Percentiles rank a stretch among this genome's conserved stretches.
Evolutionary conservation across 2,329 filamentous ascomycete genomes (phyloP).

Genomic region (Tolypocladium inflatum): DNA sequence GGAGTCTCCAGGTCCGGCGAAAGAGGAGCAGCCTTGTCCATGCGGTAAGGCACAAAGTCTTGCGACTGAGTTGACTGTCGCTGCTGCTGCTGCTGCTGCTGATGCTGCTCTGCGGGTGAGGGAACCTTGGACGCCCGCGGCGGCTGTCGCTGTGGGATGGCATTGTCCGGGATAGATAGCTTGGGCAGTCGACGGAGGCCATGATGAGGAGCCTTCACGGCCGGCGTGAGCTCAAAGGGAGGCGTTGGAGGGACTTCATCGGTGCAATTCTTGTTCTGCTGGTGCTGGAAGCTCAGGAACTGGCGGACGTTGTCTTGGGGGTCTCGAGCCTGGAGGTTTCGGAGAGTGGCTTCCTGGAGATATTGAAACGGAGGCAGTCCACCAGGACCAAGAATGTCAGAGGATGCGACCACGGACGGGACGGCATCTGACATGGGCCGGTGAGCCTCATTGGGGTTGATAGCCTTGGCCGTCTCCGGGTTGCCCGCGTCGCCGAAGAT

Average conservation of each 20-base stretch:
- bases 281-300: constrained; percentile 82
- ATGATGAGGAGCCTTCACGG: constrained; percentile 36
- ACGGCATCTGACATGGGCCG: constrained; percentile 66
- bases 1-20: constrained; percentile 50
- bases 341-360: constrained; percentile 65
- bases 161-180: constrained; percentile 45
- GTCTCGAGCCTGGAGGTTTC: constrained; percentile 61
- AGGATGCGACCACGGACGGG: constrained; percentile 82
- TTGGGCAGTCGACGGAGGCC: constrained; percentile 51
- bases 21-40: constrained; percentile 39
- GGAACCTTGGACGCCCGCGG: constrained; percentile 18
- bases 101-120: constrained; percentile 14
- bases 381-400: constrained; percentile 73
- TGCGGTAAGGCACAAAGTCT: constrained; percentile 39
- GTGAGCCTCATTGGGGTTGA: constrained; percentile 44
- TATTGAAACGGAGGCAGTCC: constrained; percentile 53
- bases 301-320: constrained; percentile 90
- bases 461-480: constrained; percentile 50
- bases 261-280: constrained; percentile 43
- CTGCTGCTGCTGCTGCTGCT: constrained; percentile 12
- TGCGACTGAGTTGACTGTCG: constrained; percentile 15
- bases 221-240: constrained; percentile 54
- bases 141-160: constrained; percentile 17
- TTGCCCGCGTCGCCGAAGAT: constrained; percentile 74
- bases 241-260: constrained; percentile 59